These are phyloP conservation scores for Gillenia trifoliata DNA, from an alignment of 306 rosid species.

Conservation along the genomic window DNA sequence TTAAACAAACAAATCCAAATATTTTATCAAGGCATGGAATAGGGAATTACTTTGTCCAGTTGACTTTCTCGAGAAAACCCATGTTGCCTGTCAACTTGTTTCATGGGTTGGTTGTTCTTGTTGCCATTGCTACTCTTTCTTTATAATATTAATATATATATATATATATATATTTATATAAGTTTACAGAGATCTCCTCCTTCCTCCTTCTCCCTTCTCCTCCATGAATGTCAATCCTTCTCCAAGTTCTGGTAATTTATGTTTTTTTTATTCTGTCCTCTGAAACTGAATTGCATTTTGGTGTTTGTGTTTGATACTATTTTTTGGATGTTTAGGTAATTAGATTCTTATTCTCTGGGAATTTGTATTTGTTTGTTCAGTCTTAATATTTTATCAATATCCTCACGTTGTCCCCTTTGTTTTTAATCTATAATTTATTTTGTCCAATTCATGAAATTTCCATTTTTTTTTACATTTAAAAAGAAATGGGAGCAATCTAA, in stretches of 20 bases:
- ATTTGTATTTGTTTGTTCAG: background rate
- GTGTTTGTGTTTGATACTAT: background rate
- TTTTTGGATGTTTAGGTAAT: background rate
- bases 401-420: background rate
- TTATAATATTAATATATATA: background rate
- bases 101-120: constrained; percentile 16
- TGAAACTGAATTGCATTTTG: background rate
- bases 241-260: constrained; percentile 8
- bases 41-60: constrained; percentile 26
- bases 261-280: background rate
- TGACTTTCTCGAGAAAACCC: constrained; percentile 48
- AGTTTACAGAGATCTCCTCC: constrained; percentile 5
- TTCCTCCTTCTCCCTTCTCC: background rate
- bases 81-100: constrained; percentile 35
- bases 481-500: background rate
- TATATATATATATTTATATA: background rate
- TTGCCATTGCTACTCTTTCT: constrained; percentile 19
- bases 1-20: background rate
- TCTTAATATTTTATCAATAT: background rate
- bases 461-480: background rate
- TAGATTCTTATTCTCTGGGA: background rate
- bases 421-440: background rate
- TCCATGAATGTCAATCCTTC: constrained; percentile 20
- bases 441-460: background rate
- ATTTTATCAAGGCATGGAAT: background rate